Conservation (phyloP, 805 yeast species). For the Zygotorulaspora sp. region DNA sequence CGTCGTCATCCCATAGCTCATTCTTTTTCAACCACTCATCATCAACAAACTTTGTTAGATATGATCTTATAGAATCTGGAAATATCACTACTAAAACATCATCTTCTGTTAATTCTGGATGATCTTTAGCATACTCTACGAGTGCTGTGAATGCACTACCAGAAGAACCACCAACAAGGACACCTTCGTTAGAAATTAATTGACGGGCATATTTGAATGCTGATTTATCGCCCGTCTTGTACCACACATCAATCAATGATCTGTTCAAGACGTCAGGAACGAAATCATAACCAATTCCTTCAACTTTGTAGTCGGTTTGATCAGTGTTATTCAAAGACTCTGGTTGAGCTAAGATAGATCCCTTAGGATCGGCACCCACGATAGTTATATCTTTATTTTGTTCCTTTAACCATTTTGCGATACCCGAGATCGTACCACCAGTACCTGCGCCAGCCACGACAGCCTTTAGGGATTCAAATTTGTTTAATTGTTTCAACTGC, state of each 20-base stretch:
- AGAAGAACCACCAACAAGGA: conserved; percentile 84
- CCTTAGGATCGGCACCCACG: conserved; percentile 82
- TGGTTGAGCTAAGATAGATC: conserved; percentile 80
- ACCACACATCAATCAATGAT: conserved; percentile 66
- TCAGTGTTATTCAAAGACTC: conserved; percentile 58
- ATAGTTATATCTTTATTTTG: conserved; percentile 57
- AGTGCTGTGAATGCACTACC: conserved; percentile 83
- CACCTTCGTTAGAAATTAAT: conserved; percentile 78
- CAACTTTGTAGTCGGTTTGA: conserved; percentile 64
- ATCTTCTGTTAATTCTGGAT: conserved; percentile 57
- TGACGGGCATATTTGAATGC: conserved; percentile 78
- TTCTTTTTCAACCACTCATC: conserved; percentile 86
- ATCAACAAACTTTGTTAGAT: conserved; percentile 80
- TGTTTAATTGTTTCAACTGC: conserved; percentile 47
- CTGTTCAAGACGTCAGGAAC: conserved; percentile 77
- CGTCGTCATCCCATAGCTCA: conserved; percentile 59
- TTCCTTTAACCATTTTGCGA: conserved; percentile 69
- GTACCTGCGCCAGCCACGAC: conserved; percentile 92
- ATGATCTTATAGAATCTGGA: conserved; percentile 85
- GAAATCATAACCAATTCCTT: conserved; percentile 89
- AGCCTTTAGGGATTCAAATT: conserved; percentile 58
- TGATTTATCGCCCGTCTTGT: conserved; percentile 79
- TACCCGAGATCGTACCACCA: conserved; percentile 88
- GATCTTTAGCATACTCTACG: conserved; percentile 58
- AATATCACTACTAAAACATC: conserved; percentile 74